A percentile compares a stretch with the other conserved stretches of the same genome.
Evolutionary conservation across 805 yeast species (phyloP).

Genomic region (Metahyphopichia silvanorum): DNA sequence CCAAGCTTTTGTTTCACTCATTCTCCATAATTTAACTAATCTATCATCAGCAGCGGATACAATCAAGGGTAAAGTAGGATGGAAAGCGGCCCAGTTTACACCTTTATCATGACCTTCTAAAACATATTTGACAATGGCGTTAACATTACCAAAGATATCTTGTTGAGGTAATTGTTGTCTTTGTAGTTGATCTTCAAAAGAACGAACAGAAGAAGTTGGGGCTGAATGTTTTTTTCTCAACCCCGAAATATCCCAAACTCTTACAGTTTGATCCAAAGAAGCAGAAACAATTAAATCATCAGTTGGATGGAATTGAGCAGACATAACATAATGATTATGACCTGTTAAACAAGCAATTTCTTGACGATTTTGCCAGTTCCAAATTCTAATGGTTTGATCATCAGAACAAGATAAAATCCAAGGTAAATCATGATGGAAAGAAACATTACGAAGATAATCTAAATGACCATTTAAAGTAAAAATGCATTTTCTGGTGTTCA

Average conservation of each 20-base stretch:
- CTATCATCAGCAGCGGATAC: conserved; percentile 97
- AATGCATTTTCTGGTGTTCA: conserved; percentile 84
- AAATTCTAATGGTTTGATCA: conserved; percentile 96
- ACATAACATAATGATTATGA: conserved; percentile 97
- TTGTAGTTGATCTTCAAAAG: conserved; percentile 51
- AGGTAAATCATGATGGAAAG: conserved; percentile 93
- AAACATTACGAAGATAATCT: conserved; percentile 92
- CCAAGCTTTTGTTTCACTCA: conserved; percentile 98
- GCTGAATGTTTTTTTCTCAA: conserved; percentile 94
- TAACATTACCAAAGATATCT: conserved; percentile 91
- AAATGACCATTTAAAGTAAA: conserved; percentile 91
- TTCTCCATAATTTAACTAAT: conserved; percentile 93
- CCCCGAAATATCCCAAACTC: conserved; percentile 98
- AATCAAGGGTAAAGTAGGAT: conserved; percentile 91
- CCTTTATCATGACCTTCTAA: conserved; percentile 98
- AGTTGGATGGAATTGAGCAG: conserved; percentile 94
- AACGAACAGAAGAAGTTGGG: conserved; percentile 41
- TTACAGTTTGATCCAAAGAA: conserved; percentile 95
- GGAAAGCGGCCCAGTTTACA: conserved; percentile 98
- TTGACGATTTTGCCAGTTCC: conserved; percentile 99
- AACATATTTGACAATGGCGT: conserved; percentile 91
- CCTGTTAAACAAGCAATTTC: conserved; percentile 97
- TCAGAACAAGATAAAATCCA: conserved; percentile 97
- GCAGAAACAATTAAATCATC: conserved; percentile 95
- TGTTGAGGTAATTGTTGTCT: conserved; percentile 74